These are phyloP conservation scores for Radiomyces spectabilis DNA, from an alignment of 192 early-diverging fungal species.

Conservation along the genomic window DNA sequence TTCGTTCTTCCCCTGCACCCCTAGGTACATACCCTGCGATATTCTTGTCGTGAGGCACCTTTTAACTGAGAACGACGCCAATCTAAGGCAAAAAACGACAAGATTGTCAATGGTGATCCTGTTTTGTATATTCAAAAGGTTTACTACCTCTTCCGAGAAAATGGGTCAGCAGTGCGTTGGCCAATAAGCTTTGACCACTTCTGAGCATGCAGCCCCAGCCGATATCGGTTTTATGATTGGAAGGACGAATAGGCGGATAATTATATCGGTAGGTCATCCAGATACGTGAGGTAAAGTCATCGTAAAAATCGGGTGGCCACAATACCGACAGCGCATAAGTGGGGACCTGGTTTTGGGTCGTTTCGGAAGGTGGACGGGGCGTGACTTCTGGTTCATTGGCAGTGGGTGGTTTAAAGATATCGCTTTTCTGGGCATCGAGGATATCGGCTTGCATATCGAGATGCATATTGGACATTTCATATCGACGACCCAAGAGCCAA, in stretches of 20 bases:
- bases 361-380: not conserved
- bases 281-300: constrained; percentile 75
- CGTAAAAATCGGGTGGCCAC: constrained; percentile 49
- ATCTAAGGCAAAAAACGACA: too few species aligned
- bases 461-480: constrained; percentile 11
- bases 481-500: constrained; percentile 17
- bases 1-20: not conserved
- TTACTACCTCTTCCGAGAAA: constrained; percentile 76
- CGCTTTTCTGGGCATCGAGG: constrained; percentile 17
- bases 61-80: constrained; percentile 35
- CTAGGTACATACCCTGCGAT: constrained; percentile 33
- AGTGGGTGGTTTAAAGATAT: constrained; percentile 7
- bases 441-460: constrained; percentile 14
- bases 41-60: constrained; percentile 31
- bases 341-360: not conserved
- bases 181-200: constrained; percentile 87
- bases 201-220: constrained; percentile 98
- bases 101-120: too few species aligned
- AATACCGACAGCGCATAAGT: constrained; percentile 9
- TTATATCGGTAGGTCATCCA: constrained; percentile 93
- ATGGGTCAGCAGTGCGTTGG: constrained; percentile 72
- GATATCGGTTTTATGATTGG: constrained; percentile 74
- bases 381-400: not conserved
- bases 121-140: too few species aligned
- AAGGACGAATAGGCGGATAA: constrained; percentile 76